Evolutionary conservation across 2,329 filamentous ascomycete species (phyloP), one percentile per base, ranked within the genome.

Genomic region (Dryadomyces sulphureus): DNA sequence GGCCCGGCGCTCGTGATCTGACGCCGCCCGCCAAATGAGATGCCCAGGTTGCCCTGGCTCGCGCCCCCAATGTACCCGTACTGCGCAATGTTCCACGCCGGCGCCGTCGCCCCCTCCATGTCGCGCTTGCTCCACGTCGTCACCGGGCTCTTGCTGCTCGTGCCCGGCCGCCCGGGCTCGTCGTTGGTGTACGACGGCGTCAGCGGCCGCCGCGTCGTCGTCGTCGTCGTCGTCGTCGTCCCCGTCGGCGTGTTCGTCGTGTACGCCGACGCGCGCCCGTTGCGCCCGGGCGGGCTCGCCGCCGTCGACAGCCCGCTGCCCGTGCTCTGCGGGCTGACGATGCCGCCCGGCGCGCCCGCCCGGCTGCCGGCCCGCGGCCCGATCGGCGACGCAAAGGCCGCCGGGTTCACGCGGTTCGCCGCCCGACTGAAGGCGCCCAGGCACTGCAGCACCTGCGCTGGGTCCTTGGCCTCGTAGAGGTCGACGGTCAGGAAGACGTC

Each of bases 21-120:
- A 49, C 92, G 78, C 55, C 89, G 77, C 17, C 81, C 86, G 47
- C 92, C 92, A 62, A 96, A 96, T 11, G 85, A 79, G 54, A 98
- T 87, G 17, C 92, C 92, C 50, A 95, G 79, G 56, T 94, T 96
- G 3, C 87, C 90, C 61, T 98, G 92, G 57, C 86, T 95, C 22
- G 92, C 92, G 42, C 92, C 92, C 48, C 92, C 92, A 83, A 96
- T 92, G 63, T 95, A 98, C 7, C 92, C 89, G 59, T 98, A 98
- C 60, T 98, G 92, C 48, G 89, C 84, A 55, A 96, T 96, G 60
- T 96, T 98, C 92, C 92, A 98, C 1, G 92, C 92, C 0, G 92
- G 92, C 22, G 81, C 73, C 2, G 89, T 95, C 39, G 72, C 73
- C 16, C 76, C 77, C 61, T 95, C 84, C 54, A 95, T 86, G 46